These are phyloP conservation scores for Apiospora arundinis DNA, from an alignment of 2,329 filamentous ascomycete species.

Conservation along the genomic window DNA sequence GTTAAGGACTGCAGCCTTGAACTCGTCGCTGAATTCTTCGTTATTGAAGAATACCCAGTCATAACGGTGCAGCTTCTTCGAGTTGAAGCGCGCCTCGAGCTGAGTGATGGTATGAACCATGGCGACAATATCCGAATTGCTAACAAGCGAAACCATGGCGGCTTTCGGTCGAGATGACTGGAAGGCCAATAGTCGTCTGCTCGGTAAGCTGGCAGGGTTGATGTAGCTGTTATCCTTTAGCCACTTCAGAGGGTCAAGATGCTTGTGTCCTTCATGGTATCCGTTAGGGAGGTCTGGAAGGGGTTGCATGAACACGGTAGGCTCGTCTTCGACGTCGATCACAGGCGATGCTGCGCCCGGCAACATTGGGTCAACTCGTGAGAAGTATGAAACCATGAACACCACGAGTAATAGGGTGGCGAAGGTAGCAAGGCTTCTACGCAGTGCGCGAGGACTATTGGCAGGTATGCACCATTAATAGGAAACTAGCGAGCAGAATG, in stretches of 20 bases:
- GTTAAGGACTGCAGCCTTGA: slow-evolving; percentile 71
- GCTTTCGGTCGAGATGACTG: slow-evolving; percentile 41
- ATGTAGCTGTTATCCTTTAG: slow-evolving; percentile 36
- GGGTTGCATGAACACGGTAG: neutral
- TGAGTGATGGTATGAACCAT: slow-evolving; percentile 75
- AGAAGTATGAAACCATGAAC: neutral
- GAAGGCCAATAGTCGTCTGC: slow-evolving; percentile 29
- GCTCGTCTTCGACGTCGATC: neutral
- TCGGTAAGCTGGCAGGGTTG: slow-evolving; percentile 29
- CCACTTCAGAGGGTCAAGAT: slow-evolving; percentile 32
- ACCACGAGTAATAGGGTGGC: neutral
- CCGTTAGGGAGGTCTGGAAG: neutral
- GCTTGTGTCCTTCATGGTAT: neutral
- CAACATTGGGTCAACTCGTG: neutral
- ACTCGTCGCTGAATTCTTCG: slow-evolving; percentile 76
- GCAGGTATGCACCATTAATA: neutral
- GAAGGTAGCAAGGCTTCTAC: neutral
- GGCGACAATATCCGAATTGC: slow-evolving; percentile 72
- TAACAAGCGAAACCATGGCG: slow-evolving; percentile 69
- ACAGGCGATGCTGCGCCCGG: neutral
- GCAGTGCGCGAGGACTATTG: neutral
- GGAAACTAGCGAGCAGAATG: neutral
- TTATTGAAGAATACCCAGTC: slow-evolving; percentile 92
- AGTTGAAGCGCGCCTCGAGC: slow-evolving; percentile 79
- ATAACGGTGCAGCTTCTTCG: slow-evolving; percentile 74